phyloP scores from a whole-genome alignment of 441 rosid species.

The Manihot esculenta region DNA sequence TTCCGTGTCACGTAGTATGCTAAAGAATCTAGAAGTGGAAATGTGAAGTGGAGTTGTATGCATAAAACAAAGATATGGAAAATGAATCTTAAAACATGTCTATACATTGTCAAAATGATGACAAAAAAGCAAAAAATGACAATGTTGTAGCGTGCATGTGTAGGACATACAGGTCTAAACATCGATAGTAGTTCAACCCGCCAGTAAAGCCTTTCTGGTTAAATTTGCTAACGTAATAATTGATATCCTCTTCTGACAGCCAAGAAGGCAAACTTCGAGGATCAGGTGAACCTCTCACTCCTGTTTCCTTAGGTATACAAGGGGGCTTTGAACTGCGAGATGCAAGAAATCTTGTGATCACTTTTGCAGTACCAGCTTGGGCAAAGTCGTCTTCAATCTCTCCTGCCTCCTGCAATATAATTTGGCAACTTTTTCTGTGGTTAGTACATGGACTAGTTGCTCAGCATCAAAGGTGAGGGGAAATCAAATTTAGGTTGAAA shows the following conservation, averaged over 20 bases:
- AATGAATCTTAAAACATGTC: neutral
- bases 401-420: conserved; percentile 46
- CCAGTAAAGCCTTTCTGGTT: conserved; percentile 56
- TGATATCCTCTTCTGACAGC: conserved; percentile 62
- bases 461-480: neutral
- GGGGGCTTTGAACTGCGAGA: conserved; percentile 36
- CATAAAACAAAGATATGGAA: neutral
- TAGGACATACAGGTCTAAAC: conserved; percentile 50
- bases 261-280: conserved; percentile 44
- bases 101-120: neutral
- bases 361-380: conserved; percentile 30
- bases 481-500: neutral
- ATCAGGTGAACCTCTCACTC: conserved; percentile 28
- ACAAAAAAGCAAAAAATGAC: neutral
- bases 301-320: conserved; percentile 39
- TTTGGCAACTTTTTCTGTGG: conserved; percentile 4
- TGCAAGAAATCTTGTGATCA: conserved; percentile 37
- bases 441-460: conserved; percentile 5
- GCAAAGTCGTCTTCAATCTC: conserved; percentile 55
- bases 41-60: neutral
- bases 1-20: neutral
- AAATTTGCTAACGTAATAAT: conserved; percentile 41
- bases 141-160: no score
- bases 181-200: conserved; percentile 68
- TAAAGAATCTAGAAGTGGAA: neutral